Conservation (phyloP, 352 stramenopile species). For the Phytophthora hybrid region DNA sequence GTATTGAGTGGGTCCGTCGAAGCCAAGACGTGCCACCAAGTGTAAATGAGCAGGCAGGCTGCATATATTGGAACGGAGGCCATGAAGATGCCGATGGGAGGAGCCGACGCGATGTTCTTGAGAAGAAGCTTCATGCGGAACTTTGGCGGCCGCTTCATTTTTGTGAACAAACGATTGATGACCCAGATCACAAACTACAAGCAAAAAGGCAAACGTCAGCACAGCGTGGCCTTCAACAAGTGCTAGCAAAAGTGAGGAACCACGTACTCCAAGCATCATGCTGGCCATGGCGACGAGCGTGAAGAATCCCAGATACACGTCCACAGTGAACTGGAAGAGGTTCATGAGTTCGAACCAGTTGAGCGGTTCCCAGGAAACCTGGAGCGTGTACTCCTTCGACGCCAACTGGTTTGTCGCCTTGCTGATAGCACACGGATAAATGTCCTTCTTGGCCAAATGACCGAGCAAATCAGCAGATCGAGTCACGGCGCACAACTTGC, state of each 20-base stretch:
- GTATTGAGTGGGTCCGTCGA: slow-evolving; percentile 54
- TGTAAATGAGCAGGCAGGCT: slow-evolving; percentile 73
- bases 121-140: slow-evolving; percentile 94
- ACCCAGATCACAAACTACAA: slow-evolving; percentile 90
- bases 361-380: slow-evolving; percentile 91
- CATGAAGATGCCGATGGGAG: slow-evolving; percentile 85
- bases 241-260: neutral
- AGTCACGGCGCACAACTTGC: slow-evolving; percentile 76
- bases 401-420: slow-evolving; percentile 70
- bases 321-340: slow-evolving; percentile 94
- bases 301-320: slow-evolving; percentile 96
- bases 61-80: slow-evolving; percentile 64
- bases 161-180: slow-evolving; percentile 95
- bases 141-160: slow-evolving; percentile 94
- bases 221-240: neutral
- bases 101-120: slow-evolving; percentile 87
- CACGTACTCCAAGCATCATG: slow-evolving; percentile 86
- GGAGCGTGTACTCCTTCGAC: slow-evolving; percentile 84
- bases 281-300: slow-evolving; percentile 90
- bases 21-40: slow-evolving; percentile 81
- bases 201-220: neutral
- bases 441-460: slow-evolving; percentile 77
- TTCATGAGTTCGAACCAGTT: slow-evolving; percentile 96
- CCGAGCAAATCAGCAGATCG: slow-evolving; percentile 63
- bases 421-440: slow-evolving; percentile 69